Conservation (phyloP, 2,329 filamentous ascomycete genomes). For the Fusarium liriodendri region DNA sequence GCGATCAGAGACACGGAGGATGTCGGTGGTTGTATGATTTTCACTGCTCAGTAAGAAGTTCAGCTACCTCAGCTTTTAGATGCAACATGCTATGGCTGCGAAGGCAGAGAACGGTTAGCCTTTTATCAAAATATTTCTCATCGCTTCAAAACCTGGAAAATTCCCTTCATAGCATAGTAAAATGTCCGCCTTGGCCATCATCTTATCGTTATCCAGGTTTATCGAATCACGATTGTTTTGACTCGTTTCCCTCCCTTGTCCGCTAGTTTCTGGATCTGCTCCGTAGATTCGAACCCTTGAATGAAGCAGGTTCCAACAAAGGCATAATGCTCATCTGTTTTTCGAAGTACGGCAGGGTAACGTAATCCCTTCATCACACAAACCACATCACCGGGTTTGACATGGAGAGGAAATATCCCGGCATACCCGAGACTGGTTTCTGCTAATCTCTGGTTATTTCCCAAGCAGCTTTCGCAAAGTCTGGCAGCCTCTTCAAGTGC, state of each 20-base stretch:
- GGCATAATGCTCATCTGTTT: background rate
- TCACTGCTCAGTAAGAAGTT: background rate
- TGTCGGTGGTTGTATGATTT: conserved; percentile 6
- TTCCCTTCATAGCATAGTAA: background rate
- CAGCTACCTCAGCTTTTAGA: background rate
- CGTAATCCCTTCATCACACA: background rate
- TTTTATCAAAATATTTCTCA: background rate
- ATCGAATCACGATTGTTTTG: background rate
- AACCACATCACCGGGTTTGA: background rate
- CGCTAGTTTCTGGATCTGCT: background rate
- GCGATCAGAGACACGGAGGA: conserved; percentile 29
- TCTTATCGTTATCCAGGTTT: background rate
- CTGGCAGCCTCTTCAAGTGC: background rate
- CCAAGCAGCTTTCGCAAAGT: background rate
- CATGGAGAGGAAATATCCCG: conserved; percentile 1
- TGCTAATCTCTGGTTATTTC: background rate
- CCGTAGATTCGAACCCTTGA: background rate
- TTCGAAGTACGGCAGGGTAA: background rate
- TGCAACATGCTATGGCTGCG: background rate
- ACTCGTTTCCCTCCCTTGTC: background rate
- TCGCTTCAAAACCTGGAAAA: background rate
- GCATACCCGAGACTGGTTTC: background rate
- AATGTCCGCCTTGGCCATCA: background rate
- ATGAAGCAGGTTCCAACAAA: conserved; percentile 1
- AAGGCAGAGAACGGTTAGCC: background rate